Percentiles rank a stretch among this genome's conserved stretches.
Evolutionary conservation across 129 eudicot genomes (phyloP).

Genomic region (Solidago caesia): DNA sequence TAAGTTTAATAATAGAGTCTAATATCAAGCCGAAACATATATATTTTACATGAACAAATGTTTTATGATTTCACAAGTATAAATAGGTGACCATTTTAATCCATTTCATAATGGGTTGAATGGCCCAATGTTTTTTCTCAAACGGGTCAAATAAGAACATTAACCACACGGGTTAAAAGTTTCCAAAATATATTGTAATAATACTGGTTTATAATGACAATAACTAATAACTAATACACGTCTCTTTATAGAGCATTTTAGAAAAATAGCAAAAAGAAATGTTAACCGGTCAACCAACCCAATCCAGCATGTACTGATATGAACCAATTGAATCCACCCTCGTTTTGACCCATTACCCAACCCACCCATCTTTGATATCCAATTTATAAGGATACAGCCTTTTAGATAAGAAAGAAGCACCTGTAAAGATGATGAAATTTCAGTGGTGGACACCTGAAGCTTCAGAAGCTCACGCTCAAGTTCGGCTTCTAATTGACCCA

Average conservation of each 20-base stretch:
- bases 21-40: too few species aligned
- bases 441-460: slow-evolving; percentile 49
- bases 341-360: neutral
- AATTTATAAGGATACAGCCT: neutral
- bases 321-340: too few species aligned
- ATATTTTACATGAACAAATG: too few species aligned
- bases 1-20: neutral
- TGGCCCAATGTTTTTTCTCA: neutral
- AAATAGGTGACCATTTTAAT: too few species aligned
- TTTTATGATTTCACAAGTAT: too few species aligned
- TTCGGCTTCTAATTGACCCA: slow-evolving; percentile 82
- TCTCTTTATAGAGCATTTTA: neutral
- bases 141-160: neutral
- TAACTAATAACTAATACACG: neutral
- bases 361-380: neutral
- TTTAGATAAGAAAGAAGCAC: slow-evolving; percentile 29
- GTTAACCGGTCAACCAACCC: neutral
- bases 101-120: too few species aligned
- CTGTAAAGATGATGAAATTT: slow-evolving; percentile 34
- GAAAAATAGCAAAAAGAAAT: neutral
- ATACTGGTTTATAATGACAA: neutral
- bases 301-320: too few species aligned
- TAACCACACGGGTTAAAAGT: neutral
- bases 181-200: neutral
- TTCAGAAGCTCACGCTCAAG: slow-evolving; percentile 77